phyloP scores from a whole-genome alignment of 257 asterid genomes.

The Verbena officinalis region DNA sequence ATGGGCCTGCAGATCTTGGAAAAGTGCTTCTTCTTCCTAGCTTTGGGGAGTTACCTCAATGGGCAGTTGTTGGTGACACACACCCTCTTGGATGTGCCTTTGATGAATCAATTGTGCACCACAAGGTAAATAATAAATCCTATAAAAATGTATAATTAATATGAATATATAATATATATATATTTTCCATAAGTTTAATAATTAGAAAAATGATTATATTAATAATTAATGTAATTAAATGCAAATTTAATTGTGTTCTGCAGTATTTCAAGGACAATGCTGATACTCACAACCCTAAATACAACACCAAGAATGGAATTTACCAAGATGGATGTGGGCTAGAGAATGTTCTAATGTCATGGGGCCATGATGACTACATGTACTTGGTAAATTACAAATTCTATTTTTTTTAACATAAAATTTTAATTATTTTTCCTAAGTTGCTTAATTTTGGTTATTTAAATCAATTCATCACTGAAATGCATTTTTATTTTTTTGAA shows the following conservation, averaged over 20 bases:
- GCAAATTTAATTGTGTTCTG: neutral
- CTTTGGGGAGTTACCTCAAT: constrained; percentile 43
- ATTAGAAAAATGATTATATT: too few relatives aligned
- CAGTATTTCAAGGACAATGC: constrained; percentile 47
- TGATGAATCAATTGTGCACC: constrained; percentile 47
- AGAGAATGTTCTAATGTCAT: constrained; percentile 50
- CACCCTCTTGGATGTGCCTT: constrained; percentile 58
- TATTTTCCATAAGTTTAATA: too few relatives aligned
- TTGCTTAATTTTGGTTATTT: neutral
- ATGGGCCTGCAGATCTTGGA: constrained; percentile 39
- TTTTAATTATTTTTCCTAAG: neutral
- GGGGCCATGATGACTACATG: constrained; percentile 62
- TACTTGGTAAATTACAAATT: constrained; percentile 38
- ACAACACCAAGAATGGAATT: constrained; percentile 47
- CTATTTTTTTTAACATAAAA: neutral
- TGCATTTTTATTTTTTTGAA: neutral
- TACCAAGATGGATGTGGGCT: constrained; percentile 45
- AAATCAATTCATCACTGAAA: neutral
- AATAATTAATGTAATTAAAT: too few relatives aligned
- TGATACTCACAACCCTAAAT: constrained; percentile 39
- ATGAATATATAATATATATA: too few relatives aligned
- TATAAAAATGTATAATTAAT: neutral
- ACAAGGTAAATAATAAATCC: constrained; percentile 33
- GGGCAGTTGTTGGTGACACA: constrained; percentile 32
- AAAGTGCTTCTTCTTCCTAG: constrained; percentile 48